phyloP scores from a whole-genome alignment of 1,284 basidiomycete genomes.

The Pseudozyma hubeiensis region DNA sequence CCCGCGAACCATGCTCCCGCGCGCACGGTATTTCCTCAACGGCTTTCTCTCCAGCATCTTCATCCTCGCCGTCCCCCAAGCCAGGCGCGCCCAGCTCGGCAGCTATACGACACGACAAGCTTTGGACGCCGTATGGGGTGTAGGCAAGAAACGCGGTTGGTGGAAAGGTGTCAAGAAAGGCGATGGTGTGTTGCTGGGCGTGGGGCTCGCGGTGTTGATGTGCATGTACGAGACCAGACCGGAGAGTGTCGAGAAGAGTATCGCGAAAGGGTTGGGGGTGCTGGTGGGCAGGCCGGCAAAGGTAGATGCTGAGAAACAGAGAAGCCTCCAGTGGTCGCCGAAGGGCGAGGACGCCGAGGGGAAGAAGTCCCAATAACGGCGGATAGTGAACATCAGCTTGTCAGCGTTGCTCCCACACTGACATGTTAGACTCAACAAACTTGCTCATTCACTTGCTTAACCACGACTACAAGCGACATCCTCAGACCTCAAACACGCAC shows the following conservation, averaged over 20 bases:
- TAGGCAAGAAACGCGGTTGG: slow-evolving; percentile 40
- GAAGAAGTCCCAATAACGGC: slow-evolving; percentile 2
- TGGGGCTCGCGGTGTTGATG: slow-evolving; percentile 43
- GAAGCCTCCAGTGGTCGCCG: slow-evolving; percentile 9
- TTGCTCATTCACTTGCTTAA: no score
- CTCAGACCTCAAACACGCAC: no score
- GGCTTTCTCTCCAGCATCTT: slow-evolving; percentile 57
- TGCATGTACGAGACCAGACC: slow-evolving; percentile 51
- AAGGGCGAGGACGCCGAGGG: background rate
- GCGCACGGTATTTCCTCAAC: slow-evolving; percentile 54
- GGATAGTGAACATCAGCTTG: no score
- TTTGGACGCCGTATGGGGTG: slow-evolving; percentile 31
- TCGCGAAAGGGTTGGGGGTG: slow-evolving; percentile 16
- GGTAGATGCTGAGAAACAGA: slow-evolving; percentile 28
- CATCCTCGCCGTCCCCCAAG: slow-evolving; percentile 52
- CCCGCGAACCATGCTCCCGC: slow-evolving; percentile 51
- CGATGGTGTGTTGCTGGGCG: slow-evolving; percentile 46
- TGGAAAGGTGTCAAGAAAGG: slow-evolving; percentile 24
- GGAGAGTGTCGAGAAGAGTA: slow-evolving; percentile 16
- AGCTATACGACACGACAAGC: slow-evolving; percentile 44
- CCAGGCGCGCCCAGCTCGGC: slow-evolving; percentile 45
- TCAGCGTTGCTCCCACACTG: no score
- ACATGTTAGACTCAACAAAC: no score
- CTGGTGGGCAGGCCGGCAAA: slow-evolving; percentile 25
- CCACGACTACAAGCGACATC: no score